Percentiles rank a stretch among this genome's conserved stretches.
Conservation (phyloP, 306 rosid genomes). For the Styphnolobium japonicum region DNA sequence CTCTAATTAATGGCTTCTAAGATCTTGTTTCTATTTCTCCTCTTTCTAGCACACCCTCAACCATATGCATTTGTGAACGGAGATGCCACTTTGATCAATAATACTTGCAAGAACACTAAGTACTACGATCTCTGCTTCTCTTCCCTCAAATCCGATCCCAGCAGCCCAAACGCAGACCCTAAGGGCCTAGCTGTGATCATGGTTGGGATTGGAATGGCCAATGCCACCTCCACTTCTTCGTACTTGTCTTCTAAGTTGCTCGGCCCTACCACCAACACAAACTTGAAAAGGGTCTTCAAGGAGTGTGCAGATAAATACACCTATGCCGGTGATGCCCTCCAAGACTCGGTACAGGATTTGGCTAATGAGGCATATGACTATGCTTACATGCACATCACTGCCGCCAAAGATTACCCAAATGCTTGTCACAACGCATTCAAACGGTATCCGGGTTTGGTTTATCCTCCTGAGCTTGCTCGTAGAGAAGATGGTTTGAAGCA, state of each 20-base stretch:
- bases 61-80: conserved; percentile 29
- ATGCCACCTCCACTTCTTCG: conserved; percentile 72
- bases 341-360: conserved; percentile 57
- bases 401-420: conserved; percentile 84
- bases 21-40: conserved; percentile 25
- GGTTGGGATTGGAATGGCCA: conserved; percentile 54
- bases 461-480: conserved; percentile 60
- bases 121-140: conserved; percentile 69
- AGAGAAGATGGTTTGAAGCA: conserved; percentile 76
- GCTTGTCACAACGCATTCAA: conserved; percentile 71
- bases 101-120: conserved; percentile 74
- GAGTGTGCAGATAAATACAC: conserved; percentile 75
- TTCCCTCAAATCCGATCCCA: conserved; percentile 63
- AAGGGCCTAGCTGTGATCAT: conserved; percentile 75
- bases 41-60: conserved; percentile 24
- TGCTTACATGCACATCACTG: conserved; percentile 70
- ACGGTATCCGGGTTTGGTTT: conserved; percentile 42
- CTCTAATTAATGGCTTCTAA: conserved; percentile 39
- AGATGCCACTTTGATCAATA: conserved; percentile 60
- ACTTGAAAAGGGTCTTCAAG: conserved; percentile 45
- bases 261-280: conserved; percentile 27
- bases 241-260: conserved; percentile 63
- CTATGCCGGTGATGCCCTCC: conserved; percentile 65
- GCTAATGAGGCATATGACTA: conserved; percentile 61
- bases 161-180: conserved; percentile 57